Evolutionary conservation across 169 alveolate genomes (phyloP).

Genomic region (Plasmodium chabaudi): DNA sequence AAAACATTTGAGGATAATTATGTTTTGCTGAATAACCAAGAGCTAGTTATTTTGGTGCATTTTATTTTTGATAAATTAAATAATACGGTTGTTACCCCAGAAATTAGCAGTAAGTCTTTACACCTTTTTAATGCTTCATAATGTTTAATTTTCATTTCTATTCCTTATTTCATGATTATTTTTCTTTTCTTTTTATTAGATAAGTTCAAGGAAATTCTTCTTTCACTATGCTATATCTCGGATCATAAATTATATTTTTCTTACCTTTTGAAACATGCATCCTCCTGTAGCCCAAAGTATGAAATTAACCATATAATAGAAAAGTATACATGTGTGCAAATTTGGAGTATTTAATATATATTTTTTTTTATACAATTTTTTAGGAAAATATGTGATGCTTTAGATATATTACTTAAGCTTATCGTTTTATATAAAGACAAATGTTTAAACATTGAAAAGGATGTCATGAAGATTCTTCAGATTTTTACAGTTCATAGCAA

Average conservation of each 20-base stretch:
- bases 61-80: conserved; percentile 46
- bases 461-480: conserved; percentile 54
- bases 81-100: conserved; percentile 14
- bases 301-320: neutral
- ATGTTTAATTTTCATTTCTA: neutral
- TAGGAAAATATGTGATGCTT: conserved; percentile 47
- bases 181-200: conserved; percentile 13
- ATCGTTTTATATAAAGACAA: conserved; percentile 60
- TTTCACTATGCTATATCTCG: conserved; percentile 51
- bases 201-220: conserved; percentile 50
- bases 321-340: neutral
- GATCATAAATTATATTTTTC: conserved; percentile 51
- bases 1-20: conserved; percentile 71
- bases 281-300: conserved; percentile 47
- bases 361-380: neutral
- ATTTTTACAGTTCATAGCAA: conserved; percentile 70
- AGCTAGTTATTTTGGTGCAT: conserved; percentile 27
- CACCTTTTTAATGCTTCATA: neutral
- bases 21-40: conserved; percentile 39
- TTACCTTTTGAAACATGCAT: conserved; percentile 25
- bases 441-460: conserved; percentile 63
- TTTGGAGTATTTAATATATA: no score
- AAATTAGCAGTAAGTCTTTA: conserved; percentile 29
- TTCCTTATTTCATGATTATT: neutral
- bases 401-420: conserved; percentile 48